Evolutionary conservation across 2,329 filamentous ascomycete species (phyloP), one percentile per base, ranked within the genome.

Genomic region (Cytospora paraplurivora): DNA sequence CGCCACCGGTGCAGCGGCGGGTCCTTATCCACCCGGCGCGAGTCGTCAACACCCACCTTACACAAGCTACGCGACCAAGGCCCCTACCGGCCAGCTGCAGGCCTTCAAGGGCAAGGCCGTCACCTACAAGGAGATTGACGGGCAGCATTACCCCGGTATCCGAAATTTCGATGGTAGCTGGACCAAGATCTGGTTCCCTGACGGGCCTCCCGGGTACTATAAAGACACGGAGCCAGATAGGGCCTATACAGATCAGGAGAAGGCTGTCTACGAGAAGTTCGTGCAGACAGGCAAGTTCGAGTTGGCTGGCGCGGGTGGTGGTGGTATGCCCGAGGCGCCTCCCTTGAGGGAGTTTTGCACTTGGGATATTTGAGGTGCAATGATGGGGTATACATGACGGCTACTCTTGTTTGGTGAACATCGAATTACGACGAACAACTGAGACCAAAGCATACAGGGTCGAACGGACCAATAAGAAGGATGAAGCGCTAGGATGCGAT

Each of bases 281-380:
- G 78, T 82, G 53, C 80, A 85, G 67, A 85, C 84, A 21, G 91
- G 91, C 0, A 76, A 74, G 37, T 97, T 96, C 74, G 81, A 84
- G 50, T 86, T 86, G 41, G 64, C 62, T 33, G 54, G 53, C 51
- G 21, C 49, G 3, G 64, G 64, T 15, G 62, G 64, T 4, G 89
- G 88, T 0, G 70, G 87, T 7, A 89, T 97, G 78, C 93, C 93
- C 0, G 82, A 89, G 69, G 77, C 92, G 53, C 91, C 93, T 21
- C 93, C 93, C 0, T 88, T 88, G 75, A 82, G 86, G 66, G 92
- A 94, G 71, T 94, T 88, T 81, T 88, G 87, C 68, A 76, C 78
- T 34, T 94, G 89, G 84, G 86, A 92, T 72, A 88, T 94, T 70
- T 93, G n/a, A 27, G 54, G 4, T 3, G 6, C n/a, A n/a, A 13